Base-by-base conservation (phyloP, 2,329 filamentous ascomycete genomes). In the Paecilomyces fulvus region DNA sequence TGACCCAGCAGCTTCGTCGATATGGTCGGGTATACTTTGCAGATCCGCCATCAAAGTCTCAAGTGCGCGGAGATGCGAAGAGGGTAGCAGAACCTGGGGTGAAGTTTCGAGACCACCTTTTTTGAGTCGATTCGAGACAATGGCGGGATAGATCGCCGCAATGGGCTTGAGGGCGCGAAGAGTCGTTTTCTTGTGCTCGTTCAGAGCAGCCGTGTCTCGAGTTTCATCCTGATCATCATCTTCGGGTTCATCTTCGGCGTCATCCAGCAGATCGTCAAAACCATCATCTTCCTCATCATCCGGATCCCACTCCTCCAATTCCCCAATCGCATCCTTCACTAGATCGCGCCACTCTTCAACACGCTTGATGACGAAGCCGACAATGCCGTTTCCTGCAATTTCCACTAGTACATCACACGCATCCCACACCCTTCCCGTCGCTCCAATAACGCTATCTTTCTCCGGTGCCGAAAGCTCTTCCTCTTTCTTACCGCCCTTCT, bases 221-320 rank as follows among this genome's bases (percentile, higher is more conserved):
- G 58, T 60, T 2, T 57, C 57, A 0, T 59, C 21, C 21, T 21
- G 1, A 3, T 63, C 56, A 4, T 61, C 61, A 28, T 62, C 51
- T 3, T 62, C 57, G 23, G 28, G 30, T 11, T 61, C 59, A 17
- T 57, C 55, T 2, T 63, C 59, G 2, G 65, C 61, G 2, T 56
- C 58, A 17, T 64, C 60, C 33, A 72, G 58, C 43, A 70, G 54
- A n/a, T 73, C 68, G 53, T 74, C 71, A 51, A 75, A 73, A 1
- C 84, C 84, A 0, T 84, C 84, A 0, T 84, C 84, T 2, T 83
- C 82, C 0, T 81, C 80, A 9, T 83, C 81, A 64, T 90, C 87
- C 1, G 90, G 88, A 20, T 86, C 84, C 90, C 92, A 96, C 64
- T 92, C 90, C 68, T 90, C 89, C 61, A 96, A 72, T 74, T 96